Base-by-base conservation (phyloP, 2,329 filamentous ascomycete genomes). In the Fusarium denticulatum region DNA sequence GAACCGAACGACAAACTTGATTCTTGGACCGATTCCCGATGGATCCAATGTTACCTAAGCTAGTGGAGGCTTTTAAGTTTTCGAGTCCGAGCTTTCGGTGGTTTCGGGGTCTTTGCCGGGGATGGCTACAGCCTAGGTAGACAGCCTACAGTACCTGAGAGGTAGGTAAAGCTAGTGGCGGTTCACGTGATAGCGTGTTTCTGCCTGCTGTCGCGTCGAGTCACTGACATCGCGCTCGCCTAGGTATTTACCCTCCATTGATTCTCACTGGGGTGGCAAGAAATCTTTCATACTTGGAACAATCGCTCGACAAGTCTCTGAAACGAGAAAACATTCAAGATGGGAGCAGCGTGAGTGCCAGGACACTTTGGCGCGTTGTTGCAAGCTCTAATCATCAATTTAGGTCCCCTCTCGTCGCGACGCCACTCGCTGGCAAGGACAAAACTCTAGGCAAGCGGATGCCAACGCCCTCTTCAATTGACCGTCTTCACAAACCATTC, bases 401-500 rank as follows among this genome's bases (percentile, higher is more conserved):
- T 37, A 77, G 77, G 45, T 71, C 73, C 39, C 62, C 71, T 28
- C 40, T 71, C 24, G 66, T 71, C 34, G 67, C 69, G 37, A 79
- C 77, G 60, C 73, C 77, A 42, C 53, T 73, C 47, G 62, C 71
- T 40, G 66, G 74, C 57, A 77, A 69, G 61, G 67, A 72, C 50
- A 77, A 70, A 28, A 36, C 59, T 52, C 34, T 58, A 10, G 74
- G 72, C 43, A 60, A 67, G n/a, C 75, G 68, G 15, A 61, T 59
- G 40, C 65, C 67, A 30, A 79, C 77, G 10, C 71, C 77, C 8
- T 64, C 78, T 16, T 77, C 76, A n/a, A 45, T 78, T 46, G 76
- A 76, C 47, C 76, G 74, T 43, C 77, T 82, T 36, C 72, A 77
- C 78, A 95, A 92, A 79, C 96, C 96, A 2, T 99, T 99, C 85